Conservation (phyloP, 1,139 yeast genomes). For the Debaryomycetaceae sp. region DNA sequence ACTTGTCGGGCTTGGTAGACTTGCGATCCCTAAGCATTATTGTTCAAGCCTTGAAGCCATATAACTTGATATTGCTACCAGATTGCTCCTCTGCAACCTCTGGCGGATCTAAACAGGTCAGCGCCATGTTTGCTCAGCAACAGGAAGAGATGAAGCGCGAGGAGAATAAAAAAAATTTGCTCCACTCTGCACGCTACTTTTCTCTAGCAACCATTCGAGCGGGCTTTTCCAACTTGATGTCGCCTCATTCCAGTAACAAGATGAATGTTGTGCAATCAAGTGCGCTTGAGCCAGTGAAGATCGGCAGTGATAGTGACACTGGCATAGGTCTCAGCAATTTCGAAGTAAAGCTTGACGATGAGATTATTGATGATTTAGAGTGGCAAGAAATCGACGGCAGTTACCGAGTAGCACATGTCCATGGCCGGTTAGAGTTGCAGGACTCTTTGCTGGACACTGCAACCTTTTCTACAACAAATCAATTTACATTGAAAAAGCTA, state of each 20-base stretch:
- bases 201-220: constrained; percentile 26
- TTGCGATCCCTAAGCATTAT: constrained; percentile 72
- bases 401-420: constrained; percentile 71
- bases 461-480: constrained; percentile 10
- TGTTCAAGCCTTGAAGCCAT: constrained; percentile 70
- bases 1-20: constrained; percentile 79
- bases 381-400: constrained; percentile 87
- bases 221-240: constrained; percentile 13
- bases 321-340: constrained; percentile 45
- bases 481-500: constrained; percentile 25
- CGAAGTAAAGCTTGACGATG: constrained; percentile 62
- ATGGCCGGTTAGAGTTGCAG: constrained; percentile 53
- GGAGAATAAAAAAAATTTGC: constrained; percentile 13
- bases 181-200: constrained; percentile 19
- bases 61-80: constrained; percentile 51
- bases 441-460: no score
- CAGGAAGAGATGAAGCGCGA: constrained; percentile 15
- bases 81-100: constrained; percentile 24
- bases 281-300: constrained; percentile 31
- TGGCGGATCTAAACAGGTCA: constrained; percentile 20
- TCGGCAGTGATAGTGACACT: constrained; percentile 38
- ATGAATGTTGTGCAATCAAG: constrained; percentile 25
- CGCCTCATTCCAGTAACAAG: constrained; percentile 9
- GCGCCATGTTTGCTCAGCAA: constrained; percentile 22
- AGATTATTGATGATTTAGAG: constrained; percentile 46